phyloP scores from a whole-genome alignment of 2,329 filamentous ascomycete genomes.

The Bertia moriformis region DNA sequence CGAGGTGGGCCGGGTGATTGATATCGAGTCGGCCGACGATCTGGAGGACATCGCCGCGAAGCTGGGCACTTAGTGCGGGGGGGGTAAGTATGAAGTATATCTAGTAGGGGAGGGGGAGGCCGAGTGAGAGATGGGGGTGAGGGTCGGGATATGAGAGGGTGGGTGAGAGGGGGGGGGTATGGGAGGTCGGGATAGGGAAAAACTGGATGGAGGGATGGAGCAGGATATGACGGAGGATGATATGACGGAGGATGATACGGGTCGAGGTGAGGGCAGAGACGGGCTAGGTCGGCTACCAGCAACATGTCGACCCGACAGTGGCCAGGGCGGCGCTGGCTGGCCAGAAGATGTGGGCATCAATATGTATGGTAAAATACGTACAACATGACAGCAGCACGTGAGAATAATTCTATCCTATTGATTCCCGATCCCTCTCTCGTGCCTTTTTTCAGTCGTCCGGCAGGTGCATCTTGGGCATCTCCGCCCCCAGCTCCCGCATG shows the following conservation, averaged over 20 bases:
- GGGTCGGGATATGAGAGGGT: too few relatives aligned
- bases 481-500: conserved; percentile 47
- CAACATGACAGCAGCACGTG: conserved; percentile 4
- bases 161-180: background rate
- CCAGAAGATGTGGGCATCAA: too few relatives aligned
- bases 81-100: too few relatives aligned
- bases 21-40: conserved; percentile 69
- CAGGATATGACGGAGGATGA: background rate
- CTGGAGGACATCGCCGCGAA: conserved; percentile 75
- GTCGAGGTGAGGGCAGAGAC: too few relatives aligned
- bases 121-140: too few relatives aligned
- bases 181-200: background rate
- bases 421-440: conserved; percentile 2
- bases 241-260: background rate
- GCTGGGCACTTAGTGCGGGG: conserved; percentile 32
- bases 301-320: too few relatives aligned
- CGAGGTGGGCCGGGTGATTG: conserved; percentile 76
- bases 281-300: too few relatives aligned
- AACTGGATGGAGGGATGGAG: background rate
- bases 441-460: conserved; percentile 22
- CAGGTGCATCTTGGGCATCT: conserved; percentile 35
- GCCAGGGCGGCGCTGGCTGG: too few relatives aligned
- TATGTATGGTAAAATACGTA: background rate
- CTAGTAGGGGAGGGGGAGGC: too few relatives aligned
- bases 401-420: conserved; percentile 8